Evolutionary conservation across 1,139 yeast species (phyloP), one percentile per base, ranked within the genome.

Genomic region (Debaryomyces robertsiae): DNA sequence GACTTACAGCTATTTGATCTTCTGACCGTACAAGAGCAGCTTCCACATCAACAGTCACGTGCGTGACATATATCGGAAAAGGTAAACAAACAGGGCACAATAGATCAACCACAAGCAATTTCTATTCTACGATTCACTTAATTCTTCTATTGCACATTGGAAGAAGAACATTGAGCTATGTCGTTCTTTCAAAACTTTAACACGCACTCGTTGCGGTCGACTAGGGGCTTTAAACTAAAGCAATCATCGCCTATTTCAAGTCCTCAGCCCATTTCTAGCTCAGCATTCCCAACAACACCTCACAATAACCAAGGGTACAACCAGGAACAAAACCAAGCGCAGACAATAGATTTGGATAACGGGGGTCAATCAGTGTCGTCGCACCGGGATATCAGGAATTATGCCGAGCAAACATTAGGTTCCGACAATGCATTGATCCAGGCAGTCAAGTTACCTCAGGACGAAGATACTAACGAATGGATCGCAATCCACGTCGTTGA

Each of bases 391-490:
- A 79, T 84, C 45, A 77, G 95, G 44, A 83, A 76, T 57, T 89
- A 88, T 54, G 98, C 96, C 1, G 97, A 91, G 59, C 93, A 94
- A 40, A 93, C 98, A 0, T 70, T 94, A 39, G 98, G 98, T 0
- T 85, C 96, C 0, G 96, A 93, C 36, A 84, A 93, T 30, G 90
- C 90, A 1, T 72, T 93, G 50, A 84, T 87, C 28, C 95, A 90
- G 62, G 98, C 98, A 0, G 98, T 93, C 15, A 84, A 85, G 56
- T 71, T 94, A 29, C 99, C 99, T 13, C 86, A 81, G 50, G 98
- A 94, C 47, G 98, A 93, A 61, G 95, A 89, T 55, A 59, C 82
- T 39, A 84, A 86, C 54, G 98, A 93, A 63, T 93, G 99, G 99
- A 68, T 93, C 40, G 98, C 98, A 0, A 95, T 91, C 13, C 96